These are phyloP conservation scores for Leccinum fallax DNA, from an alignment of 1,284 basidiomycete genomes.

Conservation along the genomic window DNA sequence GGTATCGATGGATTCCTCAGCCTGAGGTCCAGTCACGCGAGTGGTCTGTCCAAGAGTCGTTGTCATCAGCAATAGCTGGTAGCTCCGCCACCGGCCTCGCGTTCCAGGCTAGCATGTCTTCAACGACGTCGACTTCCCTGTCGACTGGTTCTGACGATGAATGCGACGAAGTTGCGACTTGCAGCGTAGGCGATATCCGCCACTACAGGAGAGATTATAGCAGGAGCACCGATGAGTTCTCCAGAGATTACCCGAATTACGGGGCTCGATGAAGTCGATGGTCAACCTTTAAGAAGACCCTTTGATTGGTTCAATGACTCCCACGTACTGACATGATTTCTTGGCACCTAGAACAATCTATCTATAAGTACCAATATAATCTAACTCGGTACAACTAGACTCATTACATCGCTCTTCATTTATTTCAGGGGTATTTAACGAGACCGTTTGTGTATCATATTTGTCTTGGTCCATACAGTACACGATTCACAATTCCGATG, in stretches of 20 bases:
- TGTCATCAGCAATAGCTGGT: slow-evolving; percentile 23
- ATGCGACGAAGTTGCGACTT: slow-evolving; percentile 17
- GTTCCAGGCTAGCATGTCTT: slow-evolving; percentile 32
- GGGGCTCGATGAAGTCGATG: slow-evolving; percentile 7
- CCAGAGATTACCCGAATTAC: slow-evolving; percentile 18
- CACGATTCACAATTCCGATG: slow-evolving; percentile 77
- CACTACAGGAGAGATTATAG: slow-evolving; percentile 12
- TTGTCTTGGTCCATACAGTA: slow-evolving; percentile 49
- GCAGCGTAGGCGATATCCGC: slow-evolving; percentile 1
- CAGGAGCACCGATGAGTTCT: slow-evolving; percentile 15
- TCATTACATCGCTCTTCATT: slow-evolving; percentile 8
- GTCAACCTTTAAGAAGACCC: background rate
- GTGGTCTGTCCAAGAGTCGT: slow-evolving; percentile 19
- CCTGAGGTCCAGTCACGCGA: slow-evolving; percentile 36
- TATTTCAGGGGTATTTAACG: slow-evolving; percentile 28
- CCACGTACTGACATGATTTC: slow-evolving; percentile 12
- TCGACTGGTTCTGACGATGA: slow-evolving; percentile 34
- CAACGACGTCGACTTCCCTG: slow-evolving; percentile 25
- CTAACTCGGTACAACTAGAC: slow-evolving; percentile 4
- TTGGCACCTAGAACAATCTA: slow-evolving; percentile 18
- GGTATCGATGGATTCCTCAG: slow-evolving; percentile 47
- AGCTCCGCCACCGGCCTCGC: slow-evolving; percentile 12
- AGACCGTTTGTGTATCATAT: slow-evolving; percentile 14
- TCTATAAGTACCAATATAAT: slow-evolving; percentile 14
- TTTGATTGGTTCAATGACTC: background rate